These are phyloP conservation scores for Talaromyces stipitatus DNA, from an alignment of 495 filamentous ascomycete genomes.

Conservation along the genomic window DNA sequence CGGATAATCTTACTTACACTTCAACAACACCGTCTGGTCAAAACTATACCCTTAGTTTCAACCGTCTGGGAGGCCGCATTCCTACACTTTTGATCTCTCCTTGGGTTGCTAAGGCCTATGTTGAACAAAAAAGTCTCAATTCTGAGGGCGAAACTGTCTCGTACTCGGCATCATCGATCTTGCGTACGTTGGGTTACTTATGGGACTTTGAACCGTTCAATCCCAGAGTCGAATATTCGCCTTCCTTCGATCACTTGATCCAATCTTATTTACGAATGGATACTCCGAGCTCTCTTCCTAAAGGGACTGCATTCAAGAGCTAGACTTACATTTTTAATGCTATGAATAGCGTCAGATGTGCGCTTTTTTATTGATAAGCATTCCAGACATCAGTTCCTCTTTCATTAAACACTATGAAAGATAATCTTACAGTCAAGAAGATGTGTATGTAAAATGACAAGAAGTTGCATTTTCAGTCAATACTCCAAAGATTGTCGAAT, in stretches of 20 bases:
- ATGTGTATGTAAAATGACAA: not conserved
- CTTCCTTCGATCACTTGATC: conserved; percentile 37
- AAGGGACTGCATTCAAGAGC: not conserved
- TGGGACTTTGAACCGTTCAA: conserved; percentile 39
- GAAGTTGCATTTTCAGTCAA: not conserved
- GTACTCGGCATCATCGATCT: conserved; percentile 17
- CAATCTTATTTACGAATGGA: not conserved
- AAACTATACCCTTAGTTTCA: conserved; percentile 36
- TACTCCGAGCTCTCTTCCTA: not conserved
- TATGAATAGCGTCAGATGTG: not conserved
- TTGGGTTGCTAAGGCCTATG: conserved; percentile 33
- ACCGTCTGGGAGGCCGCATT: conserved; percentile 41
- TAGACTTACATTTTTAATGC: not conserved
- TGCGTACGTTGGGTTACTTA: conserved; percentile 32
- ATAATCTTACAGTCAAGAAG: not conserved
- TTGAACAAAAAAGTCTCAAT: conserved; percentile 32
- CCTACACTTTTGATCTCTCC: conserved; percentile 42
- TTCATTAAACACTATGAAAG: not conserved
- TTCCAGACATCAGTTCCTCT: not conserved
- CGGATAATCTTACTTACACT: conserved; percentile 36
- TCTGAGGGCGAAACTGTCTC: conserved; percentile 18
- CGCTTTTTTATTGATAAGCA: not conserved
- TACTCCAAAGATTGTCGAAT: conserved; percentile 13
- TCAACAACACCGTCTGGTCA: conserved; percentile 30
- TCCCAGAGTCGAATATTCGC: conserved; percentile 25